Evolutionary conservation across 2,329 filamentous ascomycete genomes (phyloP), one percentile per base, ranked within the genome.

Genomic region (Arthrobotrys sinensis): DNA sequence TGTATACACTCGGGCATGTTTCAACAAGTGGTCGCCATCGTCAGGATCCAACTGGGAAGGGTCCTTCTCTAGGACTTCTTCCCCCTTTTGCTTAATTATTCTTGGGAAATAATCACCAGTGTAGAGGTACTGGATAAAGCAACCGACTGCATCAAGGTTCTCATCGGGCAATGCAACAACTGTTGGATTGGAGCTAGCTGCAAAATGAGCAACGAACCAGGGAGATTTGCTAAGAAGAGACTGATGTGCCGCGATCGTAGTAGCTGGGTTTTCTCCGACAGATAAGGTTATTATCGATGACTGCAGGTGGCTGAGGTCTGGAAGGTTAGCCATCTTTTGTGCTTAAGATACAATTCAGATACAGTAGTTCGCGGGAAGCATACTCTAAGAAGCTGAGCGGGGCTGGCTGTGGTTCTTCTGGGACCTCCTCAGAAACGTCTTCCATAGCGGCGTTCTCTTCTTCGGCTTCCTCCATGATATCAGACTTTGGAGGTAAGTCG

Each of bases 1-100:
- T 0, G 93, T 97, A 86, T 97, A 97, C 80, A 97, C 89, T 80
- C 92, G 91, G 21, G 94, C 94, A 84, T 97, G 94, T 82, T 92
- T 93, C 79, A 97, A 90, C 16, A 97, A 90, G 83, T 95, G 92
- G 12, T 91, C 88, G 80, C 94, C 94, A n/a, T 89, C 89, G 83
- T 93, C 88, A 85, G 97, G 94, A 0, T 85, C 83, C 2, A 92
- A 91, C 69, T 64, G 84, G 6, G 88, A 85, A 0, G 91, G 88
- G 83, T 95, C 91, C 68, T 87, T 84, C 83, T 96, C 93, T 53
- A 96, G 89, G 32, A 87, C 85, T 50, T 90, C 90, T 81, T 91
- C 88, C 66, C 89, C 89, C 14, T 88, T 85, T 12, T 91, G 83
- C 81, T 88, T 88, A 19, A 88, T 84, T 40, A 84, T 83, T 67